A percentile compares a stretch with the other conserved stretches of the same genome.
Conservation (phyloP, 495 filamentous ascomycete species). For the Hypoxylon trugodes region DNA sequence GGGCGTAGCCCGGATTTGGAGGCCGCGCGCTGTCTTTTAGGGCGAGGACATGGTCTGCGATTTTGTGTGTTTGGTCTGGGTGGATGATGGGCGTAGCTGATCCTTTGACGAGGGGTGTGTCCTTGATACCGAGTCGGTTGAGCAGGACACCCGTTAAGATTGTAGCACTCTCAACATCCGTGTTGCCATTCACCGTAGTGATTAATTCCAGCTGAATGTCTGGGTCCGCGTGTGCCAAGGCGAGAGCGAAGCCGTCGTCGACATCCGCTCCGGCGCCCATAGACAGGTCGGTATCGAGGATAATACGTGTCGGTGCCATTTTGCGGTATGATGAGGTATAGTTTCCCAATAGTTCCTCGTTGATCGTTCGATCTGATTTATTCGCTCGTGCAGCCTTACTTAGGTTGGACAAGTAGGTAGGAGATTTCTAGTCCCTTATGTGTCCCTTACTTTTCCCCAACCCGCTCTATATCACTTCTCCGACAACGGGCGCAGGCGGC, state of each 20-base stretch:
- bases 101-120: slow-evolving; percentile 26
- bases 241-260: slow-evolving; percentile 30
- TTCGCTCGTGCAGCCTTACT: too few species aligned
- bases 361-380: too few species aligned
- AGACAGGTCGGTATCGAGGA: slow-evolving; percentile 27
- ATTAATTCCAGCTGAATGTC: slow-evolving; percentile 23
- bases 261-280: slow-evolving; percentile 26
- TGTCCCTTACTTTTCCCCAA: too few species aligned
- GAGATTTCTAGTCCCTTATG: too few species aligned
- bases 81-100: slow-evolving; percentile 25
- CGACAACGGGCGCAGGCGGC: too few species aligned
- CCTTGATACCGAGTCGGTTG: slow-evolving; percentile 21
- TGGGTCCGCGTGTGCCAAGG: slow-evolving; percentile 24
- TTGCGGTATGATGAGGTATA: too few species aligned
- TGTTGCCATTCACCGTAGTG: slow-evolving; percentile 31
- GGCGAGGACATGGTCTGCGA: slow-evolving; percentile 6
- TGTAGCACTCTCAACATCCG: slow-evolving; percentile 29
- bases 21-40: slow-evolving; percentile 10
- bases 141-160: slow-evolving; percentile 25
- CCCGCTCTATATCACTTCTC: too few species aligned
- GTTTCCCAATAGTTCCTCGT: too few species aligned
- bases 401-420: too few species aligned
- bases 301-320: slow-evolving; percentile 23
- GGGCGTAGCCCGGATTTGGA: slow-evolving; percentile 14
- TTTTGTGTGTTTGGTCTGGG: slow-evolving; percentile 8